phyloP scores from a whole-genome alignment of 129 eudicot species.

The Cynara cardunculus region DNA sequence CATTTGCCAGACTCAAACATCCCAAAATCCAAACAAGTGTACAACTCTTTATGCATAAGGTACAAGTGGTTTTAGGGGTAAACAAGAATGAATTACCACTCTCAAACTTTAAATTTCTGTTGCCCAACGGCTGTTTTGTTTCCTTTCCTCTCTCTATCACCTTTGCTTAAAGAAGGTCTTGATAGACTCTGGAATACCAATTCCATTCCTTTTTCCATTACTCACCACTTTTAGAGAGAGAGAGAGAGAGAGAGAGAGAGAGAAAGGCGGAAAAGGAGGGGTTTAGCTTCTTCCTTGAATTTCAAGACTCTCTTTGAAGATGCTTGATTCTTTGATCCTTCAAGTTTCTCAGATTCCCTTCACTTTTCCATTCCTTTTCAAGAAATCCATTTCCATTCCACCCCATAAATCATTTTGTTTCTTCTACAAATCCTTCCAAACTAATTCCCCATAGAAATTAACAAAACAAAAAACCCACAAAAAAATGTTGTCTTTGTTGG shows the following conservation, averaged over 20 bases:
- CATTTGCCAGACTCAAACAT: slow-evolving; percentile 4
- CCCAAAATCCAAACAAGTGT: slow-evolving; percentile 23
- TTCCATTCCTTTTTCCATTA: slow-evolving; percentile 25
- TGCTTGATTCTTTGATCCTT: slow-evolving; percentile 67
- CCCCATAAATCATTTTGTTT: slow-evolving; percentile 49
- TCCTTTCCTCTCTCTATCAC: slow-evolving; percentile 19
- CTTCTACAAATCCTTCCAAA: slow-evolving; percentile 47
- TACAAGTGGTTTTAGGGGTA: neutral
- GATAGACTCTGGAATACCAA: slow-evolving; percentile 34
- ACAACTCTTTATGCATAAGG: slow-evolving; percentile 8
- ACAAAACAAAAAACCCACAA: slow-evolving; percentile 15
- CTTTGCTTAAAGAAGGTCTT: slow-evolving; percentile 35
- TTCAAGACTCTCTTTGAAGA: slow-evolving; percentile 69
- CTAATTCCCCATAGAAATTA: slow-evolving; percentile 35
- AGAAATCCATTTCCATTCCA: slow-evolving; percentile 35
- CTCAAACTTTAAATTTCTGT: slow-evolving; percentile 56
- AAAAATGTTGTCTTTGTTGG: slow-evolving; percentile 42
- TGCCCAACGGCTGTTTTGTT: slow-evolving; percentile 60
- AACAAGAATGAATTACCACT: neutral
- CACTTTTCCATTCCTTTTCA: slow-evolving; percentile 42
- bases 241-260: slow-evolving; percentile 20
- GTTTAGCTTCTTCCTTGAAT: slow-evolving; percentile 77
- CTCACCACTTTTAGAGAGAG: slow-evolving; percentile 36
- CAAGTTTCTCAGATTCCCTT: slow-evolving; percentile 71
- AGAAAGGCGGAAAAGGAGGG: slow-evolving; percentile 37